Evolutionary conservation across 2,329 filamentous ascomycete species (phyloP).

Genomic region (Myriangium duriaei): DNA sequence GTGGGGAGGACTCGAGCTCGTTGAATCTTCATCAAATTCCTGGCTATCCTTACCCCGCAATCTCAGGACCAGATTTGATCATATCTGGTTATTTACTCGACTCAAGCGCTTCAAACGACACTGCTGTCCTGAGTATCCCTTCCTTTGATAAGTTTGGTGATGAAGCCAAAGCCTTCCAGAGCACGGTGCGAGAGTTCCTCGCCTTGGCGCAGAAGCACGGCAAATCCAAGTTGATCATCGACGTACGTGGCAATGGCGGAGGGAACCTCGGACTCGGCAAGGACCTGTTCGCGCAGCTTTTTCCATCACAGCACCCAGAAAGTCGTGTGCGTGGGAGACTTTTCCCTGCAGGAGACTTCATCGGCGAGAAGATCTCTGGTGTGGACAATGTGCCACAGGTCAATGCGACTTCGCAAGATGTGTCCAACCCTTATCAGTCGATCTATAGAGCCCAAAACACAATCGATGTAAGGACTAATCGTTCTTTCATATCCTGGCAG

Average conservation of each 20-base stretch:
- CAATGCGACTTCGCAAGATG: constrained; percentile 18
- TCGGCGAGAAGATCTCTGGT: constrained; percentile 19
- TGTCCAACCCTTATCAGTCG: too few relatives aligned
- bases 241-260: constrained; percentile 49
- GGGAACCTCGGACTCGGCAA: constrained; percentile 34
- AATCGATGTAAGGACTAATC: too few relatives aligned
- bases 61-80: constrained; percentile 12
- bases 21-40: too few relatives aligned
- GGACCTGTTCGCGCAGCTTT: constrained; percentile 41
- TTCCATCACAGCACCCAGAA: constrained; percentile 34
- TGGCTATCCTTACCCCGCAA: constrained; percentile 8
- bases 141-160: constrained; percentile 23
- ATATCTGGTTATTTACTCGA: neutral
- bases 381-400: constrained; percentile 15
- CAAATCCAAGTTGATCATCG: constrained; percentile 52
- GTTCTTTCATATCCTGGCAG: constrained; percentile 23
- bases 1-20: too few relatives aligned
- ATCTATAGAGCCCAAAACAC: too few relatives aligned
- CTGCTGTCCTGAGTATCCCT: constrained; percentile 34
- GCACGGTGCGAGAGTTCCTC: constrained; percentile 34
- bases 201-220: constrained; percentile 31
- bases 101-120: constrained; percentile 21
- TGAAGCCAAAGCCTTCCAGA: constrained; percentile 27
- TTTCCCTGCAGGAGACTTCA: constrained; percentile 26
- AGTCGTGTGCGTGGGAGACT: constrained; percentile 36